Conservation (phyloP, 1,139 yeast species). For the Blastobotrys buckinghamii region DNA sequence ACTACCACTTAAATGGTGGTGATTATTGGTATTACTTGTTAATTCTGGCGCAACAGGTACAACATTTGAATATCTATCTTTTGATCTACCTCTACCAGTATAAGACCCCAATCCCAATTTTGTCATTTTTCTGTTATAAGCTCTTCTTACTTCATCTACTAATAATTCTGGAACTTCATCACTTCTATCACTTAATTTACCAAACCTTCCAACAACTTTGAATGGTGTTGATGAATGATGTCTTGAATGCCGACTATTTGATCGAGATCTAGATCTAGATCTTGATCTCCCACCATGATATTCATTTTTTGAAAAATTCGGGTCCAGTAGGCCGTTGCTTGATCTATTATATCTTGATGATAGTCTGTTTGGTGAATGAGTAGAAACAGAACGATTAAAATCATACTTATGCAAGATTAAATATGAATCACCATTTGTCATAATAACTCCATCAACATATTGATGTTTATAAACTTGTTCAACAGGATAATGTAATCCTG, state of each 20-base stretch:
- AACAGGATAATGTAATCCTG: slow-evolving; percentile 3
- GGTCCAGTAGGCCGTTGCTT: neutral
- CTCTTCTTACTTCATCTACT: slow-evolving; percentile 4
- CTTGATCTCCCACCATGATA: too few relatives aligned
- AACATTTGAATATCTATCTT: neutral
- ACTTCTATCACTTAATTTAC: slow-evolving; percentile 6
- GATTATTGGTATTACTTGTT: neutral
- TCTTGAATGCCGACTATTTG: neutral
- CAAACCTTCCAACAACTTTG: slow-evolving; percentile 4
- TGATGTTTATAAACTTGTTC: slow-evolving; percentile 3
- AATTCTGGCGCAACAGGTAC: too few relatives aligned
- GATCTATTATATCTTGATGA: neutral
- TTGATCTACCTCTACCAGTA: neutral
- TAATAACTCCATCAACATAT: slow-evolving; percentile 6
- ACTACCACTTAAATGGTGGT: neutral
- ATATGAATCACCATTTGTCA: slow-evolving; percentile 9
- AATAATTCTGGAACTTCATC: slow-evolving; percentile 9
- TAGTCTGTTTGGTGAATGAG: neutral
- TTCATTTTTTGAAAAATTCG: neutral
- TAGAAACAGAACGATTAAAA: neutral
- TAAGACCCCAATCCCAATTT: neutral
- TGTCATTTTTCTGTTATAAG: neutral
- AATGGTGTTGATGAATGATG: neutral
- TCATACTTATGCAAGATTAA: slow-evolving; percentile 4
- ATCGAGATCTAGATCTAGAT: neutral